phyloP scores from a whole-genome alignment of 495 filamentous ascomycete genomes.

The Clavariopsis aquatica region DNA sequence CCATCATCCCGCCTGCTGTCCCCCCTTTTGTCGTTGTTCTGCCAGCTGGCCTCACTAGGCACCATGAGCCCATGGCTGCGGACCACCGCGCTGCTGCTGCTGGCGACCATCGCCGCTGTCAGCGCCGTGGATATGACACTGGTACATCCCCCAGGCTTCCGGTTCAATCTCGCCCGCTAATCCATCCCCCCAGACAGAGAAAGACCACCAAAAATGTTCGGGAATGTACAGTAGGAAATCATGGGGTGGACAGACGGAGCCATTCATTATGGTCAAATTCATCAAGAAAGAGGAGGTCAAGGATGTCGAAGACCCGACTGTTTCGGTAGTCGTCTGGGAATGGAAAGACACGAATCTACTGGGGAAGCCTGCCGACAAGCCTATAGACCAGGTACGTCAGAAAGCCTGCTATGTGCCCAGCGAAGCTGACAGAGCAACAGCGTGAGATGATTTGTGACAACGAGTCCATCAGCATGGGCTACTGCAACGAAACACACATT shows the following conservation, averaged over 20 bases:
- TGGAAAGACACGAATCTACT: conserved; percentile 82
- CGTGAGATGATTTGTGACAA: conserved; percentile 77
- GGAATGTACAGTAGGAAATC: conserved; percentile 93
- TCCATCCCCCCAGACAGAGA: conserved; percentile 64
- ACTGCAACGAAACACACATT: conserved; percentile 71
- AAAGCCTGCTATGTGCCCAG: conserved; percentile 31
- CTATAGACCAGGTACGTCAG: conserved; percentile 35
- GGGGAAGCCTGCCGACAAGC: conserved; percentile 50
- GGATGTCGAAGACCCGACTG: conserved; percentile 65
- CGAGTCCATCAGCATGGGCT: conserved; percentile 60
- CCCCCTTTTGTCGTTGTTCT: not conserved
- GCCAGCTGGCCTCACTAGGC: conserved; percentile 29
- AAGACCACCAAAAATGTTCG: conserved; percentile 83
- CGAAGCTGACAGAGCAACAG: conserved; percentile 40
- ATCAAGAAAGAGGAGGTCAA: conserved; percentile 52
- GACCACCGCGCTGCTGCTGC: conserved; percentile 28
- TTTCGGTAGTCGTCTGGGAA: conserved; percentile 90
- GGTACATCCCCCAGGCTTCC: conserved; percentile 15
- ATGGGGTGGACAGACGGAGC: conserved; percentile 88
- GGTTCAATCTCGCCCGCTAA: not conserved
- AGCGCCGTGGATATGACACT: conserved; percentile 37
- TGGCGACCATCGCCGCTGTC: conserved; percentile 28
- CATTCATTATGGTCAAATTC: conserved; percentile 85
- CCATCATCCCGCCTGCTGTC: not conserved
- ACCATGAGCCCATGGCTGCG: conserved; percentile 36